phyloP scores from a whole-genome alignment of 2,329 filamentous ascomycete species.

The Teratosphaeria gauchensis region DNA sequence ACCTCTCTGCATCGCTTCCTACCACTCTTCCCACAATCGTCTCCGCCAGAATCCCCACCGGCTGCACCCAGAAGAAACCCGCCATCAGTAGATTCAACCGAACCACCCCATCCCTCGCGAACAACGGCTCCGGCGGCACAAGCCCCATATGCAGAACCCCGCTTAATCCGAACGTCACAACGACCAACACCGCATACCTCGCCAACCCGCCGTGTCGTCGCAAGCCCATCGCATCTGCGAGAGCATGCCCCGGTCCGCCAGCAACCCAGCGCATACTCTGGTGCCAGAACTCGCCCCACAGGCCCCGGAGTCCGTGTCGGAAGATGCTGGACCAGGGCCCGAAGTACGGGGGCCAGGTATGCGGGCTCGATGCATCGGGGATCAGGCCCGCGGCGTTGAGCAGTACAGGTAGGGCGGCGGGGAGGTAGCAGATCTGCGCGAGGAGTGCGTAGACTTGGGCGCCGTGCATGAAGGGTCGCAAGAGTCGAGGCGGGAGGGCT shows the following conservation, averaged over 20 bases:
- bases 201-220: slow-evolving; percentile 2
- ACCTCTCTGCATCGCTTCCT: not conserved
- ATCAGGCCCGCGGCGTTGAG: slow-evolving; percentile 12
- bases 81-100: slow-evolving; percentile 9
- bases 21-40: slow-evolving; percentile 5
- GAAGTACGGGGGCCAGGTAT: slow-evolving; percentile 21
- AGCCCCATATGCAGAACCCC: slow-evolving; percentile 23
- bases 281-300: slow-evolving; percentile 26
- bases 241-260: slow-evolving; percentile 15
- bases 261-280: slow-evolving; percentile 21
- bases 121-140: slow-evolving; percentile 19
- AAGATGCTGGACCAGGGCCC: slow-evolving; percentile 15
- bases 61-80: slow-evolving; percentile 22
- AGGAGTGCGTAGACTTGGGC: slow-evolving; percentile 19
- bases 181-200: slow-evolving; percentile 15
- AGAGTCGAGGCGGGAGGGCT: slow-evolving; percentile 8
- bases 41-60: slow-evolving; percentile 18
- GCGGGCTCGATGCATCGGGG: slow-evolving; percentile 11
- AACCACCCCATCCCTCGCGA: slow-evolving; percentile 2
- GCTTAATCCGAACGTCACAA: slow-evolving; percentile 18
- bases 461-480: slow-evolving; percentile 15
- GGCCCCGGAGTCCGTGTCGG: slow-evolving; percentile 16
- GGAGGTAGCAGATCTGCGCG: slow-evolving; percentile 17
- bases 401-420: slow-evolving; percentile 12
- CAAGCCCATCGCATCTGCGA: slow-evolving; percentile 13